Conservation (phyloP, 2,329 filamentous ascomycete species). For the Alternaria infectoria region DNA sequence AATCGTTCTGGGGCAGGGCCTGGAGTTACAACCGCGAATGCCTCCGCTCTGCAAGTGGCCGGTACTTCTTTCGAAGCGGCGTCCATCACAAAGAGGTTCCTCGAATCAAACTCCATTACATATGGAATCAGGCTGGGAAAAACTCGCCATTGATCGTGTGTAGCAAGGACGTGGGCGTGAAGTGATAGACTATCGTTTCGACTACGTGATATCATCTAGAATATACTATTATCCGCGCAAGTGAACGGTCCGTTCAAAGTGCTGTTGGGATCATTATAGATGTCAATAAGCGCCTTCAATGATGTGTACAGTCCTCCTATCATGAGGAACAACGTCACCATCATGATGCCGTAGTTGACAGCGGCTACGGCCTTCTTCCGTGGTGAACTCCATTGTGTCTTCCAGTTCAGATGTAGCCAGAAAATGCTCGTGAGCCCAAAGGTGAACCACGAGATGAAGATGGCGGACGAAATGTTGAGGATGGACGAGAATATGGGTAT, state of each 20-base stretch:
- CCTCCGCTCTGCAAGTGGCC: too few relatives aligned
- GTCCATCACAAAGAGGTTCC: too few relatives aligned
- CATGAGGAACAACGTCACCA: slow-evolving; percentile 35
- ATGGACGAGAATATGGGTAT: slow-evolving; percentile 66
- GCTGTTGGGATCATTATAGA: slow-evolving; percentile 33
- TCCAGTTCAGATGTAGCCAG: slow-evolving; percentile 57
- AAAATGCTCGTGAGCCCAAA: slow-evolving; percentile 55
- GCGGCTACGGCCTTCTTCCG: slow-evolving; percentile 54
- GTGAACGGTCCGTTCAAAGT: slow-evolving; percentile 37
- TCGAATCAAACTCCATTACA: background rate
- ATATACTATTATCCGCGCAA: slow-evolving; percentile 38
- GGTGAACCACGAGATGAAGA: slow-evolving; percentile 73
- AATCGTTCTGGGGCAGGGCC: accelerated
- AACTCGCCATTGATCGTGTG: background rate
- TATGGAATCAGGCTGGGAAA: background rate
- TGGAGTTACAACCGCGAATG: background rate
- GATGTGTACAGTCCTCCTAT: slow-evolving; percentile 35
- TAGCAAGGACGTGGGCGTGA: background rate
- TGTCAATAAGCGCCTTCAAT: slow-evolving; percentile 36
- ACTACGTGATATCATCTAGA: slow-evolving; percentile 18
- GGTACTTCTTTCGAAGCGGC: background rate
- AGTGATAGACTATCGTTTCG: background rate
- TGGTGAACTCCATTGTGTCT: slow-evolving; percentile 30
- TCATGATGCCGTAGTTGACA: slow-evolving; percentile 54
- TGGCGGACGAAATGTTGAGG: slow-evolving; percentile 61